Evolutionary conservation across 2,329 filamentous ascomycete species (phyloP), one percentile per base, ranked within the genome.

Genomic region (Fusarium annulatum): DNA sequence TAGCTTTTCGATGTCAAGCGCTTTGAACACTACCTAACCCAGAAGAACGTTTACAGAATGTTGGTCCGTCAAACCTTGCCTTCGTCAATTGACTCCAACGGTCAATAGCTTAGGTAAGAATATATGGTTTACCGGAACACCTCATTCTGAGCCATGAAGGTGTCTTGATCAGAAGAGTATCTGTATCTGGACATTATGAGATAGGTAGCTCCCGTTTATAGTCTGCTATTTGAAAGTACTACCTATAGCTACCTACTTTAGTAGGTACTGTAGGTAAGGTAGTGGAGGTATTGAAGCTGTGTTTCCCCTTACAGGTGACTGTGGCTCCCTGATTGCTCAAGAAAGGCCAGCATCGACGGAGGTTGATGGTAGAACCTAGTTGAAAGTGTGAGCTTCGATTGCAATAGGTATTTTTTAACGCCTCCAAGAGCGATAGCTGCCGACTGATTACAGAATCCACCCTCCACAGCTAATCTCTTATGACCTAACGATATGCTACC

Each of bases 251-350:
- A 33, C 33, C 33, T 33, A 33, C 33, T 14, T 33, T 30, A 30
- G 30, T 33, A 33, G 33, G 33, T 33, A 33, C 33, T 33, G 33
- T 33, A 33, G 33, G 28, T 33, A 21, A 19, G 23, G 26, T 33
- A 59, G 41, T 12, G 19, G 26, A 58, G n/a, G n/a, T 34, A 63
- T 63, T 52, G 61, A 39, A 63, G 46, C 53, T 65, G 46, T 67
- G 42, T 38, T 42, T 43, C 58, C 61, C 71, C 61, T 73, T 73
- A 71, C 46, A 69, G 52, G 55, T 36, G 42, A 52, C 62, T 58
- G 59, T 64, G 55, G 61, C 59, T 33, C 33, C 30, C 33, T 21
- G 9, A 15, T 34, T 55, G 34, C 30, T 51, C 16, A 34, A 52
- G 48, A 34, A 51, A 34, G 34, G 34, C 51, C 51, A 28, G 39